phyloP scores from a whole-genome alignment of 2,329 filamentous ascomycete genomes.

The Ophiocordyceps camponoti-saundersi region DNA sequence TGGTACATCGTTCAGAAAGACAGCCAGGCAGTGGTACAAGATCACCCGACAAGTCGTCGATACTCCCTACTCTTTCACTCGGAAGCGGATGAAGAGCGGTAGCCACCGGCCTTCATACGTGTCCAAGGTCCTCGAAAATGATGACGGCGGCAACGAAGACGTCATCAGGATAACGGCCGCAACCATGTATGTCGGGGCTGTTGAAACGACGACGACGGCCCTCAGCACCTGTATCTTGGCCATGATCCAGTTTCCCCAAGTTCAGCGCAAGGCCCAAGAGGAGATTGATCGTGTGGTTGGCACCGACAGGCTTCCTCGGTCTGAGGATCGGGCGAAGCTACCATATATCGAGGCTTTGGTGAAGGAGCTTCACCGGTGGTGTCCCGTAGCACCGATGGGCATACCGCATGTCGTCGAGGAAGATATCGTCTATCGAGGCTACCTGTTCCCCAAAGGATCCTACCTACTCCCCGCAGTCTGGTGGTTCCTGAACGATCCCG shows the following conservation, averaged over 20 bases:
- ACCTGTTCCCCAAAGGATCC: slow-evolving; percentile 11
- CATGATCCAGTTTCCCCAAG: slow-evolving; percentile 24
- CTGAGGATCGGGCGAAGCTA: slow-evolving; percentile 22
- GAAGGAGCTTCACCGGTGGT: slow-evolving; percentile 15
- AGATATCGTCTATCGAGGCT: slow-evolving; percentile 8
- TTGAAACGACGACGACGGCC: slow-evolving; percentile 1
- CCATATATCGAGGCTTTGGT: slow-evolving; percentile 21
- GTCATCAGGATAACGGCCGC: slow-evolving; percentile 1
- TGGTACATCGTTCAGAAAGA: neutral
- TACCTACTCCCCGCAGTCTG: slow-evolving; percentile 10
- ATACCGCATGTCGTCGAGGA: slow-evolving; percentile 20
- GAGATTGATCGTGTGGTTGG: slow-evolving; percentile 27
- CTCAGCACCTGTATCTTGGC: slow-evolving; percentile 21
- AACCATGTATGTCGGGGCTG: slow-evolving; percentile 4
- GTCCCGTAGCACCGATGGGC: slow-evolving; percentile 14
- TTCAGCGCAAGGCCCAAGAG: slow-evolving; percentile 21
- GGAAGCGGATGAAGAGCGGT: neutral
- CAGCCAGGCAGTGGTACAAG: neutral
- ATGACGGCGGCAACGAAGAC: neutral
- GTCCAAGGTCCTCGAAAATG: neutral
- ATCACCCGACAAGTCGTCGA: neutral
- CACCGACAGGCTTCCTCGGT: slow-evolving; percentile 20
- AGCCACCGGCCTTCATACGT: neutral
- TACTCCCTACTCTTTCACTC: neutral
- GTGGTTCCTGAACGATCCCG: slow-evolving; percentile 43